phyloP scores from a whole-genome alignment of 805 yeast genomes.

The Pichia sporocuriosa region DNA sequence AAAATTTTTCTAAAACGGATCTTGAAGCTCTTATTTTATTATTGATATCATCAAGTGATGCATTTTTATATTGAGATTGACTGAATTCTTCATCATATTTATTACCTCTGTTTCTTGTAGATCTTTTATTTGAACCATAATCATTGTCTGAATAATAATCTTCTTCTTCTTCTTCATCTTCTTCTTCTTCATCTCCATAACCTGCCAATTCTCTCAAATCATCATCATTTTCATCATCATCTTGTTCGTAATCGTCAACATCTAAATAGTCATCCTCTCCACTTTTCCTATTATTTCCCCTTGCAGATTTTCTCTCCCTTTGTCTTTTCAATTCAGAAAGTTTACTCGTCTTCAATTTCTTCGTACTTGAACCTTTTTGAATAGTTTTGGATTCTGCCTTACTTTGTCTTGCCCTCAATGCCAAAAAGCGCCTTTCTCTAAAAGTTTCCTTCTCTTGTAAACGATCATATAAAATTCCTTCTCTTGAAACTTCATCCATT shows the following conservation, averaged over 20 bases:
- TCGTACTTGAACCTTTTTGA: constrained; percentile 23
- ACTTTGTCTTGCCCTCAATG: constrained; percentile 67
- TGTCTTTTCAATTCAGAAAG: constrained; percentile 32
- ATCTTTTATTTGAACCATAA: constrained; percentile 19
- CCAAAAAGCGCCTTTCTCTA: constrained; percentile 76
- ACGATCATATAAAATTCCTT: constrained; percentile 85
- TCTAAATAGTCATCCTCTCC: constrained; percentile 5
- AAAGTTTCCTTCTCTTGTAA: constrained; percentile 85
- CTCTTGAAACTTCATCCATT: constrained; percentile 90
- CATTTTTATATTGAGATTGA: constrained; percentile 32
- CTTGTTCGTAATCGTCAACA: constrained; percentile 31
- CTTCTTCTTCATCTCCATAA: constrained; percentile 32
- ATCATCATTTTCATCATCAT: constrained; percentile 32
- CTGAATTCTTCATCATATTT: no score
- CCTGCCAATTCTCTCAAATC: constrained; percentile 35
- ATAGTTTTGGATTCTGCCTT: constrained; percentile 32
- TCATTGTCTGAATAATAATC: constrained; percentile 24
- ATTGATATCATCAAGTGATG: constrained; percentile 61
- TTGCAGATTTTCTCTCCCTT: constrained; percentile 28
- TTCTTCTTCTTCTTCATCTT: constrained; percentile 28
- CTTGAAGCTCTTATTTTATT: constrained; percentile 65
- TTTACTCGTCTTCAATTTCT: constrained; percentile 29
- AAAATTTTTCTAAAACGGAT: constrained; percentile 61
- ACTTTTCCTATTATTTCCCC: constrained; percentile 11
- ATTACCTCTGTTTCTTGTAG: constrained; percentile 32